phyloP scores from a whole-genome alignment of 176 grass and related monocot species.

The Otatea glauca region DNA sequence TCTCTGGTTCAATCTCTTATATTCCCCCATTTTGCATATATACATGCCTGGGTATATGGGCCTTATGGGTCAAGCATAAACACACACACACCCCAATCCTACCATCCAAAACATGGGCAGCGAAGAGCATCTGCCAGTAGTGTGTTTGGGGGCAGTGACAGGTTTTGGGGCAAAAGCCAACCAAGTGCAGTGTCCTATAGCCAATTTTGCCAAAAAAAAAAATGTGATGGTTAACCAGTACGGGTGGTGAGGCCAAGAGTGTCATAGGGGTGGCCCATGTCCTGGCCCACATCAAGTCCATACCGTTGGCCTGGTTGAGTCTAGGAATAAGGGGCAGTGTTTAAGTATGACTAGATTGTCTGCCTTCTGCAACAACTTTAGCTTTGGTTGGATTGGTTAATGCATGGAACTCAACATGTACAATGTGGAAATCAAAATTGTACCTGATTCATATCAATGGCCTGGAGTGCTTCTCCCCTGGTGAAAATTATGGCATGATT shows the following conservation, averaged over 20 bases:
- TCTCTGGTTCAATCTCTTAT: too few relatives aligned
- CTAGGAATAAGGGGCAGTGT: neutral
- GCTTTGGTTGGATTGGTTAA: neutral
- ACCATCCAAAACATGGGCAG: too few relatives aligned
- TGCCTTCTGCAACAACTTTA: neutral
- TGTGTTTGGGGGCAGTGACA: neutral
- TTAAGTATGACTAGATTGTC: neutral
- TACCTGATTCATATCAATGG: conserved; percentile 99
- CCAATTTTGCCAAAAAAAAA: neutral
- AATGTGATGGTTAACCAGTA: neutral
- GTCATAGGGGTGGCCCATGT: neutral
- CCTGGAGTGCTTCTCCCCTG: conserved; percentile 95
- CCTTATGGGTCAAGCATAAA: too few relatives aligned
- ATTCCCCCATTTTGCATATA: too few relatives aligned
- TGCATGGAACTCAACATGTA: neutral
- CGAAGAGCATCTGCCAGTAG: neutral
- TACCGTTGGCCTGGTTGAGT: conserved; percentile 3
- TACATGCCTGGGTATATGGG: too few relatives aligned
- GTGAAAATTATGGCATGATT: conserved; percentile 99
- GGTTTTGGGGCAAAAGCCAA: neutral
- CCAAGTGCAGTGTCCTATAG: neutral
- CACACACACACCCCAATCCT: too few relatives aligned
- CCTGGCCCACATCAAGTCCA: neutral
- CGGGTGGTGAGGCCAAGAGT: neutral
- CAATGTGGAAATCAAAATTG: conserved; percentile 38